Evolutionary conservation across 2,329 filamentous ascomycete genomes (phyloP), one percentile per base, ranked within the genome.

Genomic region (Knufia fluminis): DNA sequence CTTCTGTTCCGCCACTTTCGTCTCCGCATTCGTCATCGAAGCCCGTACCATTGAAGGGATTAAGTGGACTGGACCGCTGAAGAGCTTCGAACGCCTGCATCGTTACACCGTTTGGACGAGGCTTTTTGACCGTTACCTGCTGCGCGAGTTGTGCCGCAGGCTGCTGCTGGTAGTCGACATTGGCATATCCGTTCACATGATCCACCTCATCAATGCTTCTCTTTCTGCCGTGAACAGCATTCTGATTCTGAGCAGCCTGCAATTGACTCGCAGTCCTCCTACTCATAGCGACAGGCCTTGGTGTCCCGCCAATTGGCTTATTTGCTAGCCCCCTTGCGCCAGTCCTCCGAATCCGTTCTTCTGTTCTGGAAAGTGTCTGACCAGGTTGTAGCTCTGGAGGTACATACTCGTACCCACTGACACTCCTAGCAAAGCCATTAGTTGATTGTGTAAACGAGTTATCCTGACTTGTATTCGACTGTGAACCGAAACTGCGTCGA

Each of bases 301-400:
- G 43, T n/a, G 40, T 51, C 39, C 54, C 33, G 12, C 68, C 59
- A 35, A 69, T 51, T 2, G 67, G 65, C 49, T 67, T 68, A 31
- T 65, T 68, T 3, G 70, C 69, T 42, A 72, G 53, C 0, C 70
- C 70, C 23, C 62, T 66, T 4, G 66, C 69, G 10, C 69, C 70
- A 4, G 69, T 71, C 38, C 60, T 50, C 32, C 69, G 61, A 26
- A 71, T 68, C 24, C 69, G 61, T 54, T 68, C 61, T 51, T 72
- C 70, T 0, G 68, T 70, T 16, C 69, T 63, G 39, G 69, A 71
- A 48, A 72, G 55, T 7, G 63, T 67, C 3, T 67, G 58, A 9
- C 67, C 68, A 20, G 66, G 57, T 14, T 65, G 62, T 1, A 60
- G 62, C 33, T 65, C 61, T 10, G 35, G 66, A 49, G 69, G 61